Evolutionary conservation across 345 rosid species (phyloP), one percentile per base, ranked within the genome.

Genomic region (Noccaea caerulescens): DNA sequence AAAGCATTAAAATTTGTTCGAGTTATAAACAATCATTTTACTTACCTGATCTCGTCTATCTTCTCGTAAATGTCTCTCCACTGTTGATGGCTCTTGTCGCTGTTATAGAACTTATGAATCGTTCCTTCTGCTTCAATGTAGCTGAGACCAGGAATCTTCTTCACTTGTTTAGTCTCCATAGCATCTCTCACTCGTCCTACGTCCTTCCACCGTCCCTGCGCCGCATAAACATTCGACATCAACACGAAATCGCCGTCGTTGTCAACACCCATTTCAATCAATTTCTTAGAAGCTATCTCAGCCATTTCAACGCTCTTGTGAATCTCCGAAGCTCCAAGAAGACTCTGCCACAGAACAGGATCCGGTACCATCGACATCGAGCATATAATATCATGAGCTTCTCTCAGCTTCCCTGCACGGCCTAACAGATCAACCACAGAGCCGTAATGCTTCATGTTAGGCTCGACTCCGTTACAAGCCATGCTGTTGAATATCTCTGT

Each of bases 131-230:
- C 83, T 76, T 86, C 96, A 25, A 85, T 84, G 82, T 87, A 88
- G 86, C 98, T 93, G 66, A 91, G 63, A 45, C 89, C 96, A 0
- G 97, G 96, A 58, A 84, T 80, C 76, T 93, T 93, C 83, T 80
- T 88, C 72, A 93, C 86, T 60, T 88, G 87, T 69, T 81, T 85
- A 7, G 52, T 77, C 83, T 81, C 88, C 98, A 90, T 93, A 18
- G 80, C 81, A 64, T 84, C 81, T 79, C 92, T 86, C 60, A 90
- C 89, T 58, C 82, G 83, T 53, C 91, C 89, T 46, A 90, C 97
- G 42, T 90, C 97, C 38, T 66, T 77, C 97, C 97, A 90, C 68
- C 97, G 81, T 66, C 83, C 85, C 14, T 77, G 85, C 2, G 96
- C 81, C 10, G 96, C 98, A 72, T 91, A 93, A 41, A 88, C 66